A percentile compares a stretch with the other conserved stretches of the same genome.
Conservation (phyloP, 148 eudicot species). For the Dysphania ambrosioides region DNA sequence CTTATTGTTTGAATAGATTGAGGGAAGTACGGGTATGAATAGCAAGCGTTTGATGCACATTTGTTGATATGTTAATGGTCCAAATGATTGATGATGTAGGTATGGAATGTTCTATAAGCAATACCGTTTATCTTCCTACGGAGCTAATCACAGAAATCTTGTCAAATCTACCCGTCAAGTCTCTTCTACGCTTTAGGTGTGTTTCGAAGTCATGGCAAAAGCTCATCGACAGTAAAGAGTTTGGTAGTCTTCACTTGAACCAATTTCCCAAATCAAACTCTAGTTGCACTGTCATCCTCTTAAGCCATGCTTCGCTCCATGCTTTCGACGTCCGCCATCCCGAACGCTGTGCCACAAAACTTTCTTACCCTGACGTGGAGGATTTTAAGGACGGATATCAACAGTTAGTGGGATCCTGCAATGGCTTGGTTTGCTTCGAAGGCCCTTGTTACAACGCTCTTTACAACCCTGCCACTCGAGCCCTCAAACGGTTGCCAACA, state of each 20-base stretch:
- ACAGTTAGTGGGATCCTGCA: conserved; percentile 6
- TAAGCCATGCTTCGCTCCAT: not conserved
- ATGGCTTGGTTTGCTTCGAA: conserved; percentile 6
- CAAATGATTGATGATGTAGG: not conserved
- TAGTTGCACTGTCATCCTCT: not conserved
- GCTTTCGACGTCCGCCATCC: not conserved
- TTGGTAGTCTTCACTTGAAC: not conserved
- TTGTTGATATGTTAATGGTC: no score
- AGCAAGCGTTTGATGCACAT: no score
- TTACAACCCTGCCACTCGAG: conserved; percentile 12
- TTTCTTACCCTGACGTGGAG: not conserved
- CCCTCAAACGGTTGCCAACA: not conserved
- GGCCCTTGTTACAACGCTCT: not conserved
- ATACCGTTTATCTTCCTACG: not conserved
- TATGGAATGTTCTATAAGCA: not conserved
- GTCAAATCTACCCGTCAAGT: not conserved
- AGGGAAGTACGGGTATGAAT: no score
- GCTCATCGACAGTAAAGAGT: not conserved
- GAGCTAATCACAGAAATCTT: not conserved
- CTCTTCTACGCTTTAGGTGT: conserved; percentile 25
- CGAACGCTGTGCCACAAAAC: not conserved
- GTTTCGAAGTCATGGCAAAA: conserved; percentile 5
- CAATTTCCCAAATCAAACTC: not conserved
- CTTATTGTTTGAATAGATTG: no score
- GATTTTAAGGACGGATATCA: not conserved